Evolutionary conservation across 2,329 filamentous ascomycete species (phyloP).

Genomic region (Fonsecaea pugnacius): DNA sequence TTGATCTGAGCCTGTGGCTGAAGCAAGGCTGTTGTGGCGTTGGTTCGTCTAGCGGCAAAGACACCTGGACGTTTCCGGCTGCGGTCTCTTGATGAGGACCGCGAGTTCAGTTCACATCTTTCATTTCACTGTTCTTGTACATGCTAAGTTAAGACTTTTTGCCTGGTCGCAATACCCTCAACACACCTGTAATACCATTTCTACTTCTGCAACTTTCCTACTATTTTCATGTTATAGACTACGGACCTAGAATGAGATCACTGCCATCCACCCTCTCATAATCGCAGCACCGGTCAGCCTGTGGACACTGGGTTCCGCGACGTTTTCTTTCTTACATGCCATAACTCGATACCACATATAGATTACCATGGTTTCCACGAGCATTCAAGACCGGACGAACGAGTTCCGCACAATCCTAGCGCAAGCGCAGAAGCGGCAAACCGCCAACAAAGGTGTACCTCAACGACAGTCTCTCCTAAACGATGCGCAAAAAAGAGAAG

Average conservation of each 20-base stretch:
- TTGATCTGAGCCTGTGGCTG: neutral
- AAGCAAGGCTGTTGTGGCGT: conserved; percentile 4
- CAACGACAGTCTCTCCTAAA: conserved; percentile 81
- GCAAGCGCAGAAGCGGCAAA: conserved; percentile 80
- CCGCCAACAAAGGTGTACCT: conserved; percentile 73
- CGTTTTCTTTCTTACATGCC: neutral
- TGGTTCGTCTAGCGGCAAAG: conserved; percentile 11
- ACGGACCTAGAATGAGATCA: conserved; percentile 16
- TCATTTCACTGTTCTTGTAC: conserved; percentile 19
- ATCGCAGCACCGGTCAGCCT: neutral
- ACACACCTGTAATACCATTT: conserved; percentile 5
- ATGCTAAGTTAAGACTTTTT: conserved; percentile 15
- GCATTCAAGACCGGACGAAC: conserved; percentile 93
- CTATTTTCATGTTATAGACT: neutral
- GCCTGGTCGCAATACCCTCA: neutral
- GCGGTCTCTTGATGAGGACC: conserved; percentile 1
- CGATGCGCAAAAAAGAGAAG: conserved; percentile 64
- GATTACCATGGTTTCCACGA: conserved; percentile 58
- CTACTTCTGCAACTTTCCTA: neutral
- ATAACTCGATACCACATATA: neutral
- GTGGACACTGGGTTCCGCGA: neutral
- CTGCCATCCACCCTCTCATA: neutral
- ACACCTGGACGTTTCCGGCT: conserved; percentile 20
- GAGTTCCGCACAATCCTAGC: conserved; percentile 92
- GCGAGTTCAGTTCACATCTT: neutral